Percentiles rank a stretch among this genome's conserved stretches.
phyloP scores from a whole-genome alignment of 306 rosid species.

The Vigna mungo region DNA sequence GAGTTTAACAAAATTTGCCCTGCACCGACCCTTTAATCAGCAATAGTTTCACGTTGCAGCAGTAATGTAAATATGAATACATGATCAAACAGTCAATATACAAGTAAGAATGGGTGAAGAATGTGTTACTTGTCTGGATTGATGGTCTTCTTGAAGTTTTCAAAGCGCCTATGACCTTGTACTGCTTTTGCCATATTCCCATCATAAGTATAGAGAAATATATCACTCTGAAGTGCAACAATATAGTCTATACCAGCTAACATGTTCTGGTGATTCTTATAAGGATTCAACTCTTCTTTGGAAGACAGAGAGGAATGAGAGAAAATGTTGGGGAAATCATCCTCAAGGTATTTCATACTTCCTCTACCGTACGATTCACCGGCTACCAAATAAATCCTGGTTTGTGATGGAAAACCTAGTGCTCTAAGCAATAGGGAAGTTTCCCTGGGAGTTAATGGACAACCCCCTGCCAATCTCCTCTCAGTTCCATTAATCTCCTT shows the following conservation, averaged over 20 bases:
- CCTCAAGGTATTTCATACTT: slow-evolving; percentile 29
- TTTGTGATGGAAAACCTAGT: slow-evolving; percentile 19
- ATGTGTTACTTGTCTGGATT: slow-evolving; percentile 19
- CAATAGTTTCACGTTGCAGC: background rate
- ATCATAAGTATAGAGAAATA: slow-evolving; percentile 20
- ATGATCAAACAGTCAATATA: background rate
- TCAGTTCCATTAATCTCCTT: slow-evolving; percentile 29
- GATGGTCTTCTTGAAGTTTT: slow-evolving; percentile 23
- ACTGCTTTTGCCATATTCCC: slow-evolving; percentile 28
- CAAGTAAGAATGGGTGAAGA: background rate
- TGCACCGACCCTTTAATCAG: background rate
- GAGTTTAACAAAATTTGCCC: slow-evolving; percentile 13
- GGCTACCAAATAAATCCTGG: slow-evolving; percentile 17
- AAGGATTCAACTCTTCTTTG: slow-evolving; percentile 17
- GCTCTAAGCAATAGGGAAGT: slow-evolving; percentile 16
- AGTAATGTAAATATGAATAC: background rate
- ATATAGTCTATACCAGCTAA: slow-evolving; percentile 21
- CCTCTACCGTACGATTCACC: slow-evolving; percentile 16
- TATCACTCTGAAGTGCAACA: slow-evolving; percentile 24
- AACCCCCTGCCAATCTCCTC: slow-evolving; percentile 24
- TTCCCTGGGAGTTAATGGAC: slow-evolving; percentile 27
- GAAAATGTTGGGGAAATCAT: slow-evolving; percentile 27
- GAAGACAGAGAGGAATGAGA: slow-evolving; percentile 30
- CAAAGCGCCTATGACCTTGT: slow-evolving; percentile 22
- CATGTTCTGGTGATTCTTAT: slow-evolving; percentile 20